Percentiles rank a stretch among this genome's conserved stretches.
phyloP scores from a whole-genome alignment of 1,139 yeast species.

The Pneumocystis wakefieldiae region DNA sequence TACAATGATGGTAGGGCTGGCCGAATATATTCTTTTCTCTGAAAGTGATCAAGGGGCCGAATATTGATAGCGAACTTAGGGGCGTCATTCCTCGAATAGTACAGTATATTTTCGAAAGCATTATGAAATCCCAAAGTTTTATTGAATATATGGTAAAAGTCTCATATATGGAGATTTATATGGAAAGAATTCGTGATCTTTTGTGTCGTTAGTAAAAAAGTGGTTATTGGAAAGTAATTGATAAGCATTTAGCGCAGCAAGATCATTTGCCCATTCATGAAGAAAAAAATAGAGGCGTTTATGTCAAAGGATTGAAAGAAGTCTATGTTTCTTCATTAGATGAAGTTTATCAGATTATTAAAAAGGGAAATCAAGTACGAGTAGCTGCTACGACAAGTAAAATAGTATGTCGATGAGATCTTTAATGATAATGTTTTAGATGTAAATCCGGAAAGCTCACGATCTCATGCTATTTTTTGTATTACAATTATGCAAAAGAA shows the following conservation, averaged over 20 bases:
- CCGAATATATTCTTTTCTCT: neutral
- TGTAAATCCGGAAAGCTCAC: slow-evolving; percentile 62
- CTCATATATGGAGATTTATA: slow-evolving; percentile 67
- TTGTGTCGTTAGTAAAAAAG: slow-evolving; percentile 21
- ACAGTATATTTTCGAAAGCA: slow-evolving; percentile 45
- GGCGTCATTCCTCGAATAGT: slow-evolving; percentile 70
- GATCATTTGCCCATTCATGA: slow-evolving; percentile 46
- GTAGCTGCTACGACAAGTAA: slow-evolving; percentile 42
- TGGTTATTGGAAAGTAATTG: neutral
- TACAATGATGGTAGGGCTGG: slow-evolving; percentile 44
- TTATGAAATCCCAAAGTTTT: slow-evolving; percentile 37
- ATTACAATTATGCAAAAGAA: slow-evolving; percentile 48
- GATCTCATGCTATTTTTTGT: slow-evolving; percentile 72
- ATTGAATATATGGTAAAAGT: slow-evolving; percentile 56
- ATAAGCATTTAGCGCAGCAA: slow-evolving; percentile 12
- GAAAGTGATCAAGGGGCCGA: slow-evolving; percentile 33
- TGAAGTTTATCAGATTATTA: slow-evolving; percentile 45
- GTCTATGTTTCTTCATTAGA: slow-evolving; percentile 43
- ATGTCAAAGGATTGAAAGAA: slow-evolving; percentile 53
- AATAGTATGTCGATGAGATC: neutral
- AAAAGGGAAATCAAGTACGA: slow-evolving; percentile 41
- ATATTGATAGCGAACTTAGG: slow-evolving; percentile 27
- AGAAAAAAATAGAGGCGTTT: slow-evolving; percentile 48
- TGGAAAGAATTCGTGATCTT: slow-evolving; percentile 62
- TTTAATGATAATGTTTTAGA: slow-evolving; percentile 13